Evolutionary conservation across 164 flowering plant genomes (phyloP).

Genomic region (Santalum album): DNA sequence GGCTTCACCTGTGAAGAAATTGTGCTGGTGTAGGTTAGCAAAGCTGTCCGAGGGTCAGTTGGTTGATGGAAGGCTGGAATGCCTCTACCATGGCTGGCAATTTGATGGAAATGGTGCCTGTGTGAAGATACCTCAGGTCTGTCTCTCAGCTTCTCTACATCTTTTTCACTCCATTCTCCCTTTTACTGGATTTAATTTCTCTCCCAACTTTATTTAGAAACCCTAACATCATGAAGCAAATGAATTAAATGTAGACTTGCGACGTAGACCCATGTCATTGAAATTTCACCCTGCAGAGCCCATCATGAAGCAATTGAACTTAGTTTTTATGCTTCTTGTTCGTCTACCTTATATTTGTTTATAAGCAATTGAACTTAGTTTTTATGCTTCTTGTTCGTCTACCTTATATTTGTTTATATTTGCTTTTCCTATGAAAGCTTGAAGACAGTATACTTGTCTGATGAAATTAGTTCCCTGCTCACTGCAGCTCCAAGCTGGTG

Average conservation of each 20-base stretch:
- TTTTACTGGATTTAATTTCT: no score
- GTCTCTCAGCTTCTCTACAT: slow-evolving; percentile 3
- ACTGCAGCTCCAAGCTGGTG: slow-evolving; percentile 67
- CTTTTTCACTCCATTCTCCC: background rate
- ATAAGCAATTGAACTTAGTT: no score
- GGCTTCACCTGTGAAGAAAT: no score
- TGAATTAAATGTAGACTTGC: background rate
- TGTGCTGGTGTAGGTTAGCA: slow-evolving; percentile 49
- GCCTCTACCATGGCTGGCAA: slow-evolving; percentile 98
- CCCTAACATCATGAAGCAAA: background rate
- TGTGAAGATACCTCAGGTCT: slow-evolving; percentile 91
- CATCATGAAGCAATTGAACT: no score
- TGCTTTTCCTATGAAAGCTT: no score
- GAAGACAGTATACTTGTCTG: background rate
- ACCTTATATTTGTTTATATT: no score
- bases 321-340: no score
- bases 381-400: no score
- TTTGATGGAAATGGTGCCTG: slow-evolving; percentile 84
- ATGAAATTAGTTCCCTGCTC: slow-evolving; percentile 4
- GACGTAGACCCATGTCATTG: no score
- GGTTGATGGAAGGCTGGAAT: slow-evolving; percentile 80
- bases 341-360: no score
- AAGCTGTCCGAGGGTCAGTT: slow-evolving; percentile 92
- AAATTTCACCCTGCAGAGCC: no score
- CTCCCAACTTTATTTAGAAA: no score